A percentile compares a stretch with the other conserved stretches of the same genome.
phyloP scores from a whole-genome alignment of 176 grass and related monocot genomes.

The Aegilops umbellulata region DNA sequence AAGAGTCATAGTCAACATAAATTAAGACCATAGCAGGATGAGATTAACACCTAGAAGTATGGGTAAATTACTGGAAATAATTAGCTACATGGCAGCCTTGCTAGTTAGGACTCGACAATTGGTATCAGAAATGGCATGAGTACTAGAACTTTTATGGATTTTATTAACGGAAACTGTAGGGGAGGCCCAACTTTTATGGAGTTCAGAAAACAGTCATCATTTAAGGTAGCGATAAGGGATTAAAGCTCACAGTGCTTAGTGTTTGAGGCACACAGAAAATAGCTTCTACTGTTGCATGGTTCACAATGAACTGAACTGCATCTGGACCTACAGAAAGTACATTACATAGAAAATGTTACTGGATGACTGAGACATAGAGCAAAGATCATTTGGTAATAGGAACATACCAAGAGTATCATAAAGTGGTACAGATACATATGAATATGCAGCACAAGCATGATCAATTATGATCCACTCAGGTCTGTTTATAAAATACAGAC shows the following conservation, averaged over 20 bases:
- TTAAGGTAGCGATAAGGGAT: constrained; percentile 19
- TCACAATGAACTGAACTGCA: constrained; percentile 92
- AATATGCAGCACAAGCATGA: constrained; percentile 93
- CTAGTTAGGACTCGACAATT: background rate
- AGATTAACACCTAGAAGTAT: constrained; percentile 3
- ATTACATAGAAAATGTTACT: constrained; percentile 16
- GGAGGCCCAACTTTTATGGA: background rate
- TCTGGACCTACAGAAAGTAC: constrained; percentile 76
- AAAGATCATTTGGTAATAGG: background rate
- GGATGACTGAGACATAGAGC: constrained; percentile 8
- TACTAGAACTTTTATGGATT: background rate
- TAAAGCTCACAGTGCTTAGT: constrained; percentile 65
- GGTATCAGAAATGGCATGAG: background rate
- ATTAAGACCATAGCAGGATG: constrained; percentile 2
- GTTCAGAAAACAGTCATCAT: background rate
- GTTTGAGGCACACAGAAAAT: constrained; percentile 97
- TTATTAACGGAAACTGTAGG: background rate
- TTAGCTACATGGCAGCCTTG: background rate
- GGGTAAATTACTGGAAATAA: constrained; percentile 4
- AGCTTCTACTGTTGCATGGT: constrained; percentile 82
- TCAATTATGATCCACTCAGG: constrained; percentile 93
- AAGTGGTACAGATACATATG: constrained; percentile 80
- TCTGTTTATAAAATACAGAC: constrained; percentile 95
- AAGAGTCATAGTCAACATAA: background rate
- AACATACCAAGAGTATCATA: constrained; percentile 92